Evolutionary conservation across 23 red algal genomes (phyloP).

Genomic region (Cyanidium caldarium): DNA sequence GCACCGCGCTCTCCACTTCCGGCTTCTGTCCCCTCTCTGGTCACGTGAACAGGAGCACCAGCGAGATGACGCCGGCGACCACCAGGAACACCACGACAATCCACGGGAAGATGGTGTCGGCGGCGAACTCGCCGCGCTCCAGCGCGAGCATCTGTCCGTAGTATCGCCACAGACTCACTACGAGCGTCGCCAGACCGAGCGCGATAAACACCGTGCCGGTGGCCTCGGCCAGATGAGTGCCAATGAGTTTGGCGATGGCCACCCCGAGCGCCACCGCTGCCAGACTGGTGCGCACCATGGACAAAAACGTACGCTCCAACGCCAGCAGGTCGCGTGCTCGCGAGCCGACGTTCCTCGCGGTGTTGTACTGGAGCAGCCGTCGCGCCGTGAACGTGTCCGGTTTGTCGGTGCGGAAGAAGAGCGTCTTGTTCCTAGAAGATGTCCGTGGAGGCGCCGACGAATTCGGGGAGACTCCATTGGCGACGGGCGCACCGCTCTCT

Average conservation of each 20-base stretch:
- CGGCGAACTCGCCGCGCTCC: slow-evolving; percentile 13
- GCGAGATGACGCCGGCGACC: not conserved
- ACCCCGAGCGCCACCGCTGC: slow-evolving; percentile 10
- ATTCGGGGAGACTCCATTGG: too few relatives aligned
- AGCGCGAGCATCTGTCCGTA: slow-evolving; percentile 15
- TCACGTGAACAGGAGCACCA: slow-evolving; percentile 11
- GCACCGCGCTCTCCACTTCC: too few relatives aligned
- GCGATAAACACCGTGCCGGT: slow-evolving; percentile 15
- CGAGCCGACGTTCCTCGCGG: not conserved
- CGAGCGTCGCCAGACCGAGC: slow-evolving; percentile 3
- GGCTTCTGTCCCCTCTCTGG: too few relatives aligned
- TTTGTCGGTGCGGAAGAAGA: too few relatives aligned
- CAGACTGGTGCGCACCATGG: slow-evolving; percentile 14
- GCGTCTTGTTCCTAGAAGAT: too few relatives aligned
- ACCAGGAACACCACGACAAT: slow-evolving; percentile 11
- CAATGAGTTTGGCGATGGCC: slow-evolving; percentile 13
- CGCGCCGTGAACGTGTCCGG: not conserved
- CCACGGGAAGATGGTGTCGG: slow-evolving; percentile 20
- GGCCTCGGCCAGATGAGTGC: slow-evolving; percentile 1
- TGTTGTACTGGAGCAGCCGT: slow-evolving; percentile 4
- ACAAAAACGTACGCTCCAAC: slow-evolving; percentile 11
- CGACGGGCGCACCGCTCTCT: too few relatives aligned
- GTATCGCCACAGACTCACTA: slow-evolving; percentile 5
- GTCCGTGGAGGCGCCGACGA: too few relatives aligned
- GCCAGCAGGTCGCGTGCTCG: slow-evolving; percentile 10